These are phyloP conservation scores for Globisporangium splendens DNA, from an alignment of 352 stramenopile genomes.

Conservation along the genomic window DNA sequence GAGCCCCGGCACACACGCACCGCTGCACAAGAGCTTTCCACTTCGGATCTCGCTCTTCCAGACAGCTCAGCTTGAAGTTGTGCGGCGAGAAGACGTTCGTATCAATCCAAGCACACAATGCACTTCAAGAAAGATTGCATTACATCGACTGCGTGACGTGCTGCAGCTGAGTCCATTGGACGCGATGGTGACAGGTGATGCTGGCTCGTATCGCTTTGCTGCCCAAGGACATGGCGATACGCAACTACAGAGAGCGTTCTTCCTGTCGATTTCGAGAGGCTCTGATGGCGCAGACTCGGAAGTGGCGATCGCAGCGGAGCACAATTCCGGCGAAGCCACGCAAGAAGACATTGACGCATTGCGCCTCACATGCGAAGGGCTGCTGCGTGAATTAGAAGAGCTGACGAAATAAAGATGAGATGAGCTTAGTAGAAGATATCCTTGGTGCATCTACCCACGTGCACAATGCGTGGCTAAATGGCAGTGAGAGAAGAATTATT, in stretches of 20 bases:
- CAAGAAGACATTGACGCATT: neutral
- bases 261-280: slow-evolving; percentile 23
- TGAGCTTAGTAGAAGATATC: too few relatives aligned
- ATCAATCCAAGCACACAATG: slow-evolving; percentile 12
- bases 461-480: too few relatives aligned
- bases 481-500: too few relatives aligned
- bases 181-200: slow-evolving; percentile 36
- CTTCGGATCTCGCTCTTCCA: slow-evolving; percentile 51
- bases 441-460: too few relatives aligned
- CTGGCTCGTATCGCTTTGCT: slow-evolving; percentile 47
- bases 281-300: neutral
- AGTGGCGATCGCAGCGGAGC: slow-evolving; percentile 2
- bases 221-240: neutral
- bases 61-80: slow-evolving; percentile 25
- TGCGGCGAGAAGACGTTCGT: slow-evolving; percentile 19
- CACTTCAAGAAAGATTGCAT: slow-evolving; percentile 25
- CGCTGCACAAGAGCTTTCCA: slow-evolving; percentile 37
- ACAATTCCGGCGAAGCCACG: neutral
- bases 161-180: slow-evolving; percentile 55
- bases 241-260: slow-evolving; percentile 15
- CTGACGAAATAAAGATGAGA: neutral
- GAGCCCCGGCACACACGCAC: slow-evolving; percentile 60
- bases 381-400: slow-evolving; percentile 9
- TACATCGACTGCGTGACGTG: slow-evolving; percentile 39
- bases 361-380: slow-evolving; percentile 2